Conservation (phyloP, 768 basidiomycete genomes). For the Boletus vinaceobasis region DNA sequence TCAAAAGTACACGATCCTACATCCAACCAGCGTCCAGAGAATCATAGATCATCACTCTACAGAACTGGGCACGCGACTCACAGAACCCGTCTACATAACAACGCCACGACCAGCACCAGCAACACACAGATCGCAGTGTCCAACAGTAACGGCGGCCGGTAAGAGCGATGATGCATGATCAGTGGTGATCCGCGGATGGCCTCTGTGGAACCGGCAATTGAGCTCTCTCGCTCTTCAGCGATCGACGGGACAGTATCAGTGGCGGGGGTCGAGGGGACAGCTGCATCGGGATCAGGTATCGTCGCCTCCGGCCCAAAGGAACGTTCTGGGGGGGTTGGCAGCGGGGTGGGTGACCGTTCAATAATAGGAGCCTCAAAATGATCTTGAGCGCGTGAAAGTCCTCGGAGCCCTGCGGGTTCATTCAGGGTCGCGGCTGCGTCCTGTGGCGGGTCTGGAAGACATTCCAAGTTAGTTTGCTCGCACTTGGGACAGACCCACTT, state of each 20-base stretch:
- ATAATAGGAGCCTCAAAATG: slow-evolving; percentile 14
- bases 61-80: slow-evolving; percentile 27
- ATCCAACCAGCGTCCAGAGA: slow-evolving; percentile 8
- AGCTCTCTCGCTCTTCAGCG: slow-evolving; percentile 9
- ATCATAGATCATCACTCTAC: slow-evolving; percentile 21
- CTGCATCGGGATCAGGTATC: slow-evolving; percentile 15
- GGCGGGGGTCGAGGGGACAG: slow-evolving; percentile 13
- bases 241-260: slow-evolving; percentile 9
- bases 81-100: slow-evolving; percentile 60
- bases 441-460: slow-evolving; percentile 63
- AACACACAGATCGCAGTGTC: slow-evolving; percentile 75
- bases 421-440: slow-evolving; percentile 15
- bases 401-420: slow-evolving; percentile 18
- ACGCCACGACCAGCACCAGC: slow-evolving; percentile 61
- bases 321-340: slow-evolving; percentile 19
- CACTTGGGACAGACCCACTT: slow-evolving; percentile 80
- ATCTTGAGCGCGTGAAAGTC: slow-evolving; percentile 19
- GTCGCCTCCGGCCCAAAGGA: slow-evolving; percentile 11
- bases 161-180: slow-evolving; percentile 17
- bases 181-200: slow-evolving; percentile 18
- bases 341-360: slow-evolving; percentile 13
- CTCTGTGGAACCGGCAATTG: slow-evolving; percentile 7
- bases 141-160: slow-evolving; percentile 57
- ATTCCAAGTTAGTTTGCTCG: slow-evolving; percentile 58
- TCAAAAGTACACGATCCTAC: slow-evolving; percentile 20